phyloP scores from a whole-genome alignment of 1,284 basidiomycete genomes.

The Cutaneotrichosporon cyanovorans region DNA sequence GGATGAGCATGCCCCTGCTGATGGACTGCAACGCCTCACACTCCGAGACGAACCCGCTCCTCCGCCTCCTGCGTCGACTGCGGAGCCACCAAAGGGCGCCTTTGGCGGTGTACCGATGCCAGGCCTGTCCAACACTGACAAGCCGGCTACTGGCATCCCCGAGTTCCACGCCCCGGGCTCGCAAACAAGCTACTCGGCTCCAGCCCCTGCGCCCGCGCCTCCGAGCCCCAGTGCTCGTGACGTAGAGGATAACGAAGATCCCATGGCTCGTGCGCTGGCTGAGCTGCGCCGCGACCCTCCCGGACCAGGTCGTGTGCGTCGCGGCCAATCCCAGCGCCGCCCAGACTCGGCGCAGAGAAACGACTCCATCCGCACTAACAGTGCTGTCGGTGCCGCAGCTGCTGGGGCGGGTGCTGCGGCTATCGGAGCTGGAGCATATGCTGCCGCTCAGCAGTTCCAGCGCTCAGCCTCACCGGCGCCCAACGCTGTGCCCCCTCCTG shows the following conservation, averaged over 20 bases:
- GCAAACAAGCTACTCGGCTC: constrained; percentile 18
- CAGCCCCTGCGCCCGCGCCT: constrained; percentile 28
- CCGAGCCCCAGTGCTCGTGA: constrained; percentile 27
- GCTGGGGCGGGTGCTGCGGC: too few species aligned
- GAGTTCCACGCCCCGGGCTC: too few species aligned
- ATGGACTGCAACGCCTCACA: constrained; percentile 3
- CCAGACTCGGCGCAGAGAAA: constrained; percentile 32
- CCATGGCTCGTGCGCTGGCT: constrained; percentile 53
- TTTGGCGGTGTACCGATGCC: constrained; percentile 42
- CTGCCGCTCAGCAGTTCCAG: too few species aligned
- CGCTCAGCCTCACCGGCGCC: too few species aligned
- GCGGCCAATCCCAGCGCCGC: constrained; percentile 38
- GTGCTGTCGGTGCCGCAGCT: background rate
- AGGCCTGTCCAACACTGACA: constrained; percentile 27
- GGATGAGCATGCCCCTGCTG: background rate
- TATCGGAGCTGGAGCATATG: too few species aligned
- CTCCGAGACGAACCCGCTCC: background rate
- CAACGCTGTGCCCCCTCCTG: too few species aligned
- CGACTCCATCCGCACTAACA: background rate
- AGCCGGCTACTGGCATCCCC: constrained; percentile 10
- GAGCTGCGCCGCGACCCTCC: constrained; percentile 25
- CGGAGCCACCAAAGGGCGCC: constrained; percentile 18
- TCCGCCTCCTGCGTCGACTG: constrained; percentile 1
- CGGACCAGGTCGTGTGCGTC: constrained; percentile 35
- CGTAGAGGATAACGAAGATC: constrained; percentile 56